Percentiles rank a stretch among this genome's conserved stretches.
Conservation (phyloP, 495 filamentous ascomycete species). For the Tuber umbilicatum region DNA sequence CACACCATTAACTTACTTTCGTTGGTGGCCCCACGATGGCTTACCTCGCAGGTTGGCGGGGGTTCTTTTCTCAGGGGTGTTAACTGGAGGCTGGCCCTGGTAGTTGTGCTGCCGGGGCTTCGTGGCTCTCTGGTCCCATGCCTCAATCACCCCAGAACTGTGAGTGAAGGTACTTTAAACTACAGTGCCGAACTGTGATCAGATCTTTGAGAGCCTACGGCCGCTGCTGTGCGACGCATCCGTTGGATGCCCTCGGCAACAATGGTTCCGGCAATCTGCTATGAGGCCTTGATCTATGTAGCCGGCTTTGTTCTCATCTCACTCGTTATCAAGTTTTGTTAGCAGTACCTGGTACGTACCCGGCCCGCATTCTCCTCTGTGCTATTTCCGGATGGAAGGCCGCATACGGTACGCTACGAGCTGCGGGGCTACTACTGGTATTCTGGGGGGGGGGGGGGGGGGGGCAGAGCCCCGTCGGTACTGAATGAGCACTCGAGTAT, state of each 20-base stretch:
- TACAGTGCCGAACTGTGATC: neutral
- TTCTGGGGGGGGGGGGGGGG: no score
- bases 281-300: neutral
- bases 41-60: neutral
- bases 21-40: no score
- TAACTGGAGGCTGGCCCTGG: neutral
- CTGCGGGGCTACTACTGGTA: neutral
- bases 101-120: neutral
- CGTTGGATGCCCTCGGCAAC: neutral
- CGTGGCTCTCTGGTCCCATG: no score
- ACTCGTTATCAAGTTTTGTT: neutral
- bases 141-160: no score
- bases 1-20: neutral
- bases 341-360: neutral
- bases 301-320: neutral
- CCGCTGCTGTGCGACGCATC: neutral
- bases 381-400: neutral
- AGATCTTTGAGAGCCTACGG: neutral
- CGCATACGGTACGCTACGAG: neutral
- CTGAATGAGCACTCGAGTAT: neutral
- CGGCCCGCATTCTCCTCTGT: neutral
- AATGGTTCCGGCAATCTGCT: neutral
- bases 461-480: neutral
- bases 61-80: neutral
- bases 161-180: neutral